Percentiles rank a stretch among this genome's conserved stretches.
phyloP scores from a whole-genome alignment of 2,329 filamentous ascomycete genomes.

The Sporothrix globosa region DNA sequence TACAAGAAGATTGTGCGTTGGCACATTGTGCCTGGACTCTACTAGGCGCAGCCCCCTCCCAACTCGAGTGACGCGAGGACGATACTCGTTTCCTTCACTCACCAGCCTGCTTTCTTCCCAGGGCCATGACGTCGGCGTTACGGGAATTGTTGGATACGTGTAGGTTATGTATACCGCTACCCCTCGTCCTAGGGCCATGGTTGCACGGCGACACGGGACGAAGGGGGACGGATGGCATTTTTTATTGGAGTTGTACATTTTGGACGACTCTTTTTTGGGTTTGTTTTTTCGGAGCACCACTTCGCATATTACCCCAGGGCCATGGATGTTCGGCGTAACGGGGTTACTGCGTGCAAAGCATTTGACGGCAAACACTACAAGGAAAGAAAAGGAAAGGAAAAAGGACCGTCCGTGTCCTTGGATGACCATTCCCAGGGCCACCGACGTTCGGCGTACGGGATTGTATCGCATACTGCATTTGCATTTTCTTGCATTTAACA shows the following conservation, averaged over 20 bases:
- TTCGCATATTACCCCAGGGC: slow-evolving; percentile 9
- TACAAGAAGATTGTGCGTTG: slow-evolving; percentile 83
- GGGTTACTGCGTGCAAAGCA: neutral
- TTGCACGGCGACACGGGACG: slow-evolving; percentile 14
- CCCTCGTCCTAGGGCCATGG: slow-evolving; percentile 15
- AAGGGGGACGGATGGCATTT: neutral
- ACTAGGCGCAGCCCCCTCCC: slow-evolving; percentile 52
- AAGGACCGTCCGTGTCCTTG: neutral
- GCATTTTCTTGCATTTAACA: neutral
- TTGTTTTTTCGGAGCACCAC: neutral
- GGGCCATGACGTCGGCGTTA: slow-evolving; percentile 10
- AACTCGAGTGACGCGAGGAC: neutral
- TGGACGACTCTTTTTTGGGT: neutral
- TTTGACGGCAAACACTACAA: neutral
- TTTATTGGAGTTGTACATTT: neutral
- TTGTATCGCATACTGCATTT: neutral
- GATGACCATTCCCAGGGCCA: slow-evolving; percentile 24
- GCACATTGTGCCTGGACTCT: slow-evolving; percentile 82
- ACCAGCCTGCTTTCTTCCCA: neutral
- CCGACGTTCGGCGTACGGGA: slow-evolving; percentile 25
- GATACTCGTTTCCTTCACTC: neutral
- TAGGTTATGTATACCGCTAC: neutral
- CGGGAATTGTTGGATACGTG: slow-evolving; percentile 23
- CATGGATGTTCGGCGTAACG: slow-evolving; percentile 26
- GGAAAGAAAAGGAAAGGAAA: neutral